These are phyloP conservation scores for Vitis vinifera DNA, from an alignment of 164 flowering plant genomes.

Conservation along the genomic window ASM3070453v1 NC_081813.1:3779001-3779500, in stretches of 20 bases:
- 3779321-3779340: not conserved
- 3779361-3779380: not conserved
- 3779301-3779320: too few species aligned
- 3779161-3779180: conserved; percentile 32
- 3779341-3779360: not conserved
- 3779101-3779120: conserved; percentile 25
- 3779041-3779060: conserved; percentile 5
- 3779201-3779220: conserved; percentile 25
- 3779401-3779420: conserved; percentile 34
- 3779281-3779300: too few species aligned
- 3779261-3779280: too few species aligned
- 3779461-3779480: conserved; percentile 15
- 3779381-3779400: conserved; percentile 34
- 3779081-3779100: conserved; percentile 21
- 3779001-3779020: conserved; percentile 11
- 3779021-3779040: conserved; percentile 25
- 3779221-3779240: conserved; percentile 27
- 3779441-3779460: conserved; percentile 42
- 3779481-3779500: not conserved
- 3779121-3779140: conserved; percentile 32
- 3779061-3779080: conserved; percentile 11
- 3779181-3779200: conserved; percentile 20
- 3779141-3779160: conserved; percentile 32
- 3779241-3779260: too few species aligned
- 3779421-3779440: conserved; percentile 42